Evolutionary conservation across 2,329 filamentous ascomycete genomes (phyloP), one percentile per base, ranked within the genome.

Genomic region (Venturia carpophila): DNA sequence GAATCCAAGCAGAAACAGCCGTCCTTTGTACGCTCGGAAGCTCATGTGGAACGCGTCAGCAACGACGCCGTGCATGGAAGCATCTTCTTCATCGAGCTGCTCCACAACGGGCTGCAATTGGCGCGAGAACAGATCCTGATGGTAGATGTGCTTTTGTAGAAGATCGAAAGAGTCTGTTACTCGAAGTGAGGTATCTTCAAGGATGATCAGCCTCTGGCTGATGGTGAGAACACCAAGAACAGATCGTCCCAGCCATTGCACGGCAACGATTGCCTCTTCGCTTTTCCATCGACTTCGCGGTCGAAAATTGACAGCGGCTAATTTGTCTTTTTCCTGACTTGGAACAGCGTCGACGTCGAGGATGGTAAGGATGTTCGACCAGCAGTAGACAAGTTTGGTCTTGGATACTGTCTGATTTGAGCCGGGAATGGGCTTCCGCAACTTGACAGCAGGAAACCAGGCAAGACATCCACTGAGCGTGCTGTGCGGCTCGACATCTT

Each of bases 31-130:
- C 3, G 91, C 84, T 71, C 90, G 91, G 76, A 97, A 93, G 75
- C 93, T 97, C 91, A 97, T 97, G 73, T 93, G 93, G 71, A 97
- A 99, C 0, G 92, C 94, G 79, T 99, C 94, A 9, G 93, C 93
- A 60, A 97, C 91, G 10, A 97, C 92, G 1, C 93, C 93, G 76
- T 97, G 94, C 87, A 97, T 89, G 0, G 91, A 90, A 0, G 85
- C 81, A 70, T 97, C 92, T 66, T 92, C 87, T 69, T 96, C 92
- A 68, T 97, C 89, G 21, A 94, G 80, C 67, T 92, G 88, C 74
- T 97, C 94, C 27, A 99, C 91, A 6, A 97, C 83, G 21, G 80
- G 83, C 71, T 91, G 88, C 15, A 99, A 79, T 73, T 97, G 94
- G 34, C 85, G 84, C 0, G 93, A 97, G 75, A 97, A 99, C 19